Percentiles rank a stretch among this genome's conserved stretches.
Conservation (phyloP, 805 yeast genomes). For the Candida hungchunana region DNA sequence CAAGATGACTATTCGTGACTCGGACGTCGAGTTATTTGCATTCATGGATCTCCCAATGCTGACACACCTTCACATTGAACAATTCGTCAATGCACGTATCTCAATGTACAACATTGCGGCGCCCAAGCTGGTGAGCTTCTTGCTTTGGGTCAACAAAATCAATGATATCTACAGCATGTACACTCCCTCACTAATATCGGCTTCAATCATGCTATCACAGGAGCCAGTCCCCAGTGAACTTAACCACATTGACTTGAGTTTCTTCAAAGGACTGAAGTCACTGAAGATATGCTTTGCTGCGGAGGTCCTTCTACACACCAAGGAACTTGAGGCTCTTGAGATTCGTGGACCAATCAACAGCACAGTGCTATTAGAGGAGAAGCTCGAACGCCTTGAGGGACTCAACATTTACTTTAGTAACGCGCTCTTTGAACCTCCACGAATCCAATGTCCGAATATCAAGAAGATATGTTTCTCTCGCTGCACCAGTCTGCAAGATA, state of each 20-base stretch:
- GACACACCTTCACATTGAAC: constrained; percentile 15
- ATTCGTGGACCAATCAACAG: constrained; percentile 17
- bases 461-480: constrained; percentile 9
- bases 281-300: constrained; percentile 17
- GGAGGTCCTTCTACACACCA: constrained; percentile 10
- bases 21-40: constrained; percentile 11
- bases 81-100: constrained; percentile 12
- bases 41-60: constrained; percentile 11
- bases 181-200: constrained; percentile 6
- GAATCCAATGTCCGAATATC: constrained; percentile 11
- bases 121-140: constrained; percentile 10
- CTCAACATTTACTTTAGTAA: constrained; percentile 16
- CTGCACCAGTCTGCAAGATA: constrained; percentile 9
- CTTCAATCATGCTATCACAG: constrained; percentile 18
- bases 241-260: constrained; percentile 10
- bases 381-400: constrained; percentile 5
- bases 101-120: constrained; percentile 8
- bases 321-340: constrained; percentile 8
- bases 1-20: constrained; percentile 7
- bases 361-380: constrained; percentile 2
- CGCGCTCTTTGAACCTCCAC: constrained; percentile 8
- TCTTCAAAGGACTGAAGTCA: constrained; percentile 7
- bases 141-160: constrained; percentile 14
- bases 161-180: constrained; percentile 5
- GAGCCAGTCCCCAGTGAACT: constrained; percentile 11